A percentile compares a stretch with the other conserved stretches of the same genome.
phyloP scores from a whole-genome alignment of 2,329 filamentous ascomycete species.

The Penicillium sclerotigenum region DNA sequence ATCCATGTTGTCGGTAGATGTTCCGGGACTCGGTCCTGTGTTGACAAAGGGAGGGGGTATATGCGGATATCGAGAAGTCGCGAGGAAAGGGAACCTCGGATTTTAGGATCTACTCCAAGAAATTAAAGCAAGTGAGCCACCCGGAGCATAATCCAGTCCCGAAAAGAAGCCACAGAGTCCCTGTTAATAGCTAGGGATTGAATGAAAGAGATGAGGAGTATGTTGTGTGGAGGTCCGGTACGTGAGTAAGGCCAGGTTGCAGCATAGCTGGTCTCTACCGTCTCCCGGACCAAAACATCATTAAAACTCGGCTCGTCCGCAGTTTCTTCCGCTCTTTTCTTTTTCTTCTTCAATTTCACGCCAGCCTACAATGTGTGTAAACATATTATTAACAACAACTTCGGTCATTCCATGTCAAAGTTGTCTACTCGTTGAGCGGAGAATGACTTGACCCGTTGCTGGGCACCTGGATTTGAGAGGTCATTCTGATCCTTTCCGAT shows the following conservation, averaged over 20 bases:
- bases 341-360: constrained; percentile 43
- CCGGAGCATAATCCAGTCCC: constrained; percentile 34
- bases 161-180: constrained; percentile 22
- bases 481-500: constrained; percentile 61
- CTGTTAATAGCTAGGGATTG: constrained; percentile 29
- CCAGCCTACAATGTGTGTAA: constrained; percentile 47
- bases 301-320: constrained; percentile 26
- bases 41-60: constrained; percentile 27
- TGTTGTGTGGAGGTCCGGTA: constrained; percentile 37
- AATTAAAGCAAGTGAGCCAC: constrained; percentile 20
- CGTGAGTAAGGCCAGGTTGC: constrained; percentile 47
- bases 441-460: constrained; percentile 64
- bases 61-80: constrained; percentile 17
- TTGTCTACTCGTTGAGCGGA: constrained; percentile 69
- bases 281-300: constrained; percentile 32
- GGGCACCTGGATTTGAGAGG: constrained; percentile 67
- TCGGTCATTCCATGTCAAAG: constrained; percentile 50
- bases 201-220: constrained; percentile 29
- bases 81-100: constrained; percentile 14
- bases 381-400: constrained; percentile 60
- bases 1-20: constrained; percentile 62
- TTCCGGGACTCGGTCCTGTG: constrained; percentile 22
- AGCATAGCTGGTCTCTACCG: constrained; percentile 37
- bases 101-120: constrained; percentile 20
- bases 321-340: constrained; percentile 38